These are phyloP conservation scores for Podila verticillata DNA, from an alignment of 192 early-diverging fungal genomes.

Conservation along the genomic window DNA sequence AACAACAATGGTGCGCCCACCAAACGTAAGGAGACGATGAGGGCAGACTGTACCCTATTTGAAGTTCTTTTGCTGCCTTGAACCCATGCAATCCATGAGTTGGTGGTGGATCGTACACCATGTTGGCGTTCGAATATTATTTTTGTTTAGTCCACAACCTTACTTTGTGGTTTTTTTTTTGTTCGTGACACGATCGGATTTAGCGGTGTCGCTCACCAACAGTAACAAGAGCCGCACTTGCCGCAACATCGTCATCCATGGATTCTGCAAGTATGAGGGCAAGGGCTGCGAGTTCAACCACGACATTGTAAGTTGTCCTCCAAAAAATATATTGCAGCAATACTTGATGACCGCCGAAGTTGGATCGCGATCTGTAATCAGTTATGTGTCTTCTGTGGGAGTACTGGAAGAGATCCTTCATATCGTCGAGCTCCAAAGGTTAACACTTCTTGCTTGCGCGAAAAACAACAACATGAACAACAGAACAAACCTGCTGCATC, in stretches of 20 bases:
- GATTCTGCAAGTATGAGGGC: constrained; percentile 84
- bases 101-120: too few species aligned
- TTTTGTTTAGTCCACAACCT: too few species aligned
- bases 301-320: constrained; percentile 60
- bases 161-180: not conserved
- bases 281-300: constrained; percentile 89
- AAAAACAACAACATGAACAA: too few species aligned
- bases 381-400: too few species aligned
- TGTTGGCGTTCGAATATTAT: too few species aligned
- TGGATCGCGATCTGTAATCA: not conserved
- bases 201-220: constrained; percentile 49
- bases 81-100: too few species aligned
- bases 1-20: not conserved
- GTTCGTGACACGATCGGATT: not conserved
- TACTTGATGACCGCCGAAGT: constrained; percentile 1
- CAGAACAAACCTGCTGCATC: constrained; percentile 41
- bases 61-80: not conserved
- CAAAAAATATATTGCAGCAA: constrained; percentile 13
- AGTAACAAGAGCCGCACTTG: constrained; percentile 66
- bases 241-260: constrained; percentile 85
- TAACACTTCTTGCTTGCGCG: too few species aligned
- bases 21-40: not conserved
- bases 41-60: not conserved
- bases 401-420: too few species aligned
- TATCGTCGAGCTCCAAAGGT: too few species aligned